These are phyloP conservation scores for Trametes sp. DNA, from an alignment of 1,284 basidiomycete genomes.

Conservation along the genomic window DNA sequence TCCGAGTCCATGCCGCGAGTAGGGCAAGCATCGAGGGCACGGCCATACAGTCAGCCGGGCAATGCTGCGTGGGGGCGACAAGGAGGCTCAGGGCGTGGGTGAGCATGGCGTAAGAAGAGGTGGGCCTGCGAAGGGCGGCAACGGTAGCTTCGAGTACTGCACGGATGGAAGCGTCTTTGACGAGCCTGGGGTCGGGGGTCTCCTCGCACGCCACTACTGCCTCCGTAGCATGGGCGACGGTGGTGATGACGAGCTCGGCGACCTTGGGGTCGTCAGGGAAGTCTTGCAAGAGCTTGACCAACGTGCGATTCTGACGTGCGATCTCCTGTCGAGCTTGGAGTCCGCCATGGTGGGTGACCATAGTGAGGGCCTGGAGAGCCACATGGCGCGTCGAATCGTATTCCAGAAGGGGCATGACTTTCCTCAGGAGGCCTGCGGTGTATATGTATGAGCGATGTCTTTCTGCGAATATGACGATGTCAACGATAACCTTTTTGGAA, in stretches of 20 bases:
- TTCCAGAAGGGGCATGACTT: conserved; percentile 59
- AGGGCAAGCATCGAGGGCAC: conserved; percentile 53
- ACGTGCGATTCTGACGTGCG: conserved; percentile 47
- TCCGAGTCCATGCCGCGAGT: conserved; percentile 59
- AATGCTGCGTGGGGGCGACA: conserved; percentile 50
- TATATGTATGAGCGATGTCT: neutral
- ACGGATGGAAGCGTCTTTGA: conserved; percentile 38
- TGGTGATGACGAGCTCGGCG: conserved; percentile 56
- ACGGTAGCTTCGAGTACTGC: conserved; percentile 16
- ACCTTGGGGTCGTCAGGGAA: conserved; percentile 55
- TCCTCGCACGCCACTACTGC: conserved; percentile 52
- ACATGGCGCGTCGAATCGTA: conserved; percentile 53
- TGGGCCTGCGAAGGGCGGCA: conserved; percentile 47
- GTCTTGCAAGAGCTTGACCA: conserved; percentile 54
- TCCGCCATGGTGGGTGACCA: conserved; percentile 68
- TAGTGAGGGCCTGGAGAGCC: conserved; percentile 58
- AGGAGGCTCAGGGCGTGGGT: conserved; percentile 59
- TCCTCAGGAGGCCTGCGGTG: conserved; percentile 55
- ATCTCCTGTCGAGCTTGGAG: conserved; percentile 55
- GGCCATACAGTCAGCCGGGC: conserved; percentile 49
- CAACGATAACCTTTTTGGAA: conserved; percentile 54
- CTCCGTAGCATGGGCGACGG: conserved; percentile 56
- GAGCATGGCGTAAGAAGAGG: conserved; percentile 48
- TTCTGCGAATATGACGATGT: neutral
- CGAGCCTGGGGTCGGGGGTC: conserved; percentile 26